Percentiles rank a stretch among this genome's conserved stretches.
Evolutionary conservation across 768 basidiomycete genomes (phyloP).

Genomic region (Boletus pseudopeckii): DNA sequence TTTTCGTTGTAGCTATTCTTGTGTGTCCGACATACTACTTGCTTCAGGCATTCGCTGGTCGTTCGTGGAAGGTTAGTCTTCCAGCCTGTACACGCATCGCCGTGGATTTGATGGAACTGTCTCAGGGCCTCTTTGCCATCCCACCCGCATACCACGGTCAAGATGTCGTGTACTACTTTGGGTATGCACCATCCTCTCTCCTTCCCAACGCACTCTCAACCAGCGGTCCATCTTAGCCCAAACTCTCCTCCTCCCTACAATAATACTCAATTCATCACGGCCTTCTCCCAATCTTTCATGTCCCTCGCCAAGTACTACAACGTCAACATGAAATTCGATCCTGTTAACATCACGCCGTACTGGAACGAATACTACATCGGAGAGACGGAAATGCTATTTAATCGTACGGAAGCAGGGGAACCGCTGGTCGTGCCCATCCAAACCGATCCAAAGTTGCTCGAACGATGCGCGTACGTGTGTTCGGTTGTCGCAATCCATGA

Average conservation of each 20-base stretch:
- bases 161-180: conserved; percentile 42
- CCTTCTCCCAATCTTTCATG: conserved; percentile 29
- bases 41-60: conserved; percentile 29
- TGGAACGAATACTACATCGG: conserved; percentile 7
- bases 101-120: background rate
- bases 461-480: conserved; percentile 14
- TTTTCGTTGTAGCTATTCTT: conserved; percentile 29
- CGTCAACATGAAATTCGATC: conserved; percentile 19
- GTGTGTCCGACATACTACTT: conserved; percentile 35
- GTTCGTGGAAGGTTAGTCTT: conserved; percentile 32
- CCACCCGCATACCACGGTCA: conserved; percentile 30
- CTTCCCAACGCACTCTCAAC: background rate
- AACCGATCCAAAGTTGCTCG: background rate
- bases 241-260: conserved; percentile 18
- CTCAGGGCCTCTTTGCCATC: conserved; percentile 31
- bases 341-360: conserved; percentile 12
- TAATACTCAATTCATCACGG: conserved; percentile 24
- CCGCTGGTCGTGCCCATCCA: conserved; percentile 1
- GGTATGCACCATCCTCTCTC: background rate
- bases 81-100: conserved; percentile 8
- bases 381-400: conserved; percentile 17
- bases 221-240: background rate
- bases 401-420: conserved; percentile 1
- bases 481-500: too few relatives aligned
- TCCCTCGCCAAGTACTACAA: conserved; percentile 21